These are phyloP conservation scores for Nicotiana attenuata DNA, from an alignment of 257 asterid species.

Conservation along the genomic window DNA sequence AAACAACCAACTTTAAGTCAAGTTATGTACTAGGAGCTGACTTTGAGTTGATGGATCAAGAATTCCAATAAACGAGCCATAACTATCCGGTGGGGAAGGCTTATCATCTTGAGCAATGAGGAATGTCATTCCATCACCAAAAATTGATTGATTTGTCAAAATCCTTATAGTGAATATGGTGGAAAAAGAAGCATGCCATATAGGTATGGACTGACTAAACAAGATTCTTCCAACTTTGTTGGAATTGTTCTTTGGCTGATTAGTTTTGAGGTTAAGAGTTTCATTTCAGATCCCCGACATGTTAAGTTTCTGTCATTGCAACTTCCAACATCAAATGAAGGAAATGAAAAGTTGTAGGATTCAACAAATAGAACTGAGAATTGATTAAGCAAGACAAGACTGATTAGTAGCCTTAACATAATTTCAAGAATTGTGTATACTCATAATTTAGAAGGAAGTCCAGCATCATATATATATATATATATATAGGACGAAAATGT, in stretches of 20 bases:
- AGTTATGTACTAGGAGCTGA: not conserved
- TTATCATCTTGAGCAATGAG: constrained; percentile 44
- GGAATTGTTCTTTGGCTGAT: constrained; percentile 9
- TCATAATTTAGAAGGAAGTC: not conserved
- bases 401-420: constrained; percentile 23
- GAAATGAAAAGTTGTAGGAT: constrained; percentile 45
- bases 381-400: constrained; percentile 29
- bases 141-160: constrained; percentile 31
- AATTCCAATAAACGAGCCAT: constrained; percentile 57
- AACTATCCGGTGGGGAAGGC: constrained; percentile 58
- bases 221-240: constrained; percentile 42
- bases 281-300: constrained; percentile 65
- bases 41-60: constrained; percentile 68
- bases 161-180: constrained; percentile 45
- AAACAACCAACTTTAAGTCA: not conserved
- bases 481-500: constrained; percentile 10
- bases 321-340: constrained; percentile 40
- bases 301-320: constrained; percentile 34
- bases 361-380: constrained; percentile 18
- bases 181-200: constrained; percentile 61
- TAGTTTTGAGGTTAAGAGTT: constrained; percentile 40
- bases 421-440: not conserved
- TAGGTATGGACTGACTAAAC: constrained; percentile 36
- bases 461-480: not conserved
- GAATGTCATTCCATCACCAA: constrained; percentile 61